Percentiles rank a stretch among this genome's conserved stretches.
phyloP scores from a whole-genome alignment of 2,329 filamentous ascomycete species.

The Podosphaera fusca region DNA sequence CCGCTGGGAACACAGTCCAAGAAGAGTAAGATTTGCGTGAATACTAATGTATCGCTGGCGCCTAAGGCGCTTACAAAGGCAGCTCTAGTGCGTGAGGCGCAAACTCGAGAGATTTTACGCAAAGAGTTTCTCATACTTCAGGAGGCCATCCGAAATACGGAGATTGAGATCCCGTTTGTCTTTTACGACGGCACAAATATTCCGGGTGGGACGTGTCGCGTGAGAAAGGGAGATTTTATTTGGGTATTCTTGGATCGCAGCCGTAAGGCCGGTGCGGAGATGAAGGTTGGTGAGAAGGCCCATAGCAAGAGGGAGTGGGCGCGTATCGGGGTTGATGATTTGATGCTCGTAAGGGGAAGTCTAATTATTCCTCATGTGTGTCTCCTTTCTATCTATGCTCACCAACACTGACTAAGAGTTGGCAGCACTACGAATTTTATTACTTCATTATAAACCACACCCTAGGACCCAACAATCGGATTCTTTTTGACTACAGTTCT shows the following conservation, averaged over 20 bases:
- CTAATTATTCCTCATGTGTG: conserved; percentile 85
- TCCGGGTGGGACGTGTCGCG: conserved; percentile 57
- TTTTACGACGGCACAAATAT: conserved; percentile 91
- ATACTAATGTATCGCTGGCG: conserved; percentile 33
- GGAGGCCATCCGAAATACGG: conserved; percentile 67
- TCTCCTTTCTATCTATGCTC: conserved; percentile 10
- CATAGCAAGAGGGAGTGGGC: conserved; percentile 63
- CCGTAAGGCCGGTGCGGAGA: conserved; percentile 67
- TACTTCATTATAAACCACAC: conserved; percentile 87
- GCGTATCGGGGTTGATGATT: conserved; percentile 76
- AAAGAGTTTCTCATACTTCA: conserved; percentile 67
- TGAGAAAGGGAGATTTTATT: conserved; percentile 81
- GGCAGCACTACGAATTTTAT: conserved; percentile 87
- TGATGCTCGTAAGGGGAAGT: conserved; percentile 77
- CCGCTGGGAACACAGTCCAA: conserved; percentile 7
- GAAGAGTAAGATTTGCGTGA: conserved; percentile 33
- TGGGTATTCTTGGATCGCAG: conserved; percentile 89
- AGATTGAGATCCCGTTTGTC: conserved; percentile 81
- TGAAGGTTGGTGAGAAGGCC: conserved; percentile 43
- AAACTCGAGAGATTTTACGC: conserved; percentile 48
- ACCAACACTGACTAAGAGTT: conserved; percentile 8
- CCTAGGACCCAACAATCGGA: conserved; percentile 43
- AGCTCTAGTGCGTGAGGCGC: conserved; percentile 54
- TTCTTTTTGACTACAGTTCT: conserved; percentile 53
- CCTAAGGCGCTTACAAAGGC: conserved; percentile 61